A percentile compares a stretch with the other conserved stretches of the same genome.
Conservation (phyloP, 495 filamentous ascomycete genomes). For the Trichoderma virens region DNA sequence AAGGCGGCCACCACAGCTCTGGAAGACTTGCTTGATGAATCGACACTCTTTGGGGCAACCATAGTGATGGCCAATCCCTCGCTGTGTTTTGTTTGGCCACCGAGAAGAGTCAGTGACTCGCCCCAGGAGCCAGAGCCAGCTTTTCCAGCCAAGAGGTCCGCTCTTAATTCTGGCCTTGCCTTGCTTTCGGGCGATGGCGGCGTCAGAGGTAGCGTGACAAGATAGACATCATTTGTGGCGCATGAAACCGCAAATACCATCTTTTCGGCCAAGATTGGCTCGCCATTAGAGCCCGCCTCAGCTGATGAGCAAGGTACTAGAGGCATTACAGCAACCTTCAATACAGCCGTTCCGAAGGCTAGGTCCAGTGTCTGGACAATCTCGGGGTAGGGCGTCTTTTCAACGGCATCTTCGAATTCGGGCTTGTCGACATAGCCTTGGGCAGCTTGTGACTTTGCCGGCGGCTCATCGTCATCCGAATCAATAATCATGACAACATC, state of each 20-base stretch:
- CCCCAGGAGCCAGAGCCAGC: constrained; percentile 52
- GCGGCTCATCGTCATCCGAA: constrained; percentile 61
- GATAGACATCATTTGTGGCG: constrained; percentile 56
- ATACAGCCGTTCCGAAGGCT: constrained; percentile 52
- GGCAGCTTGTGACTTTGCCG: constrained; percentile 16
- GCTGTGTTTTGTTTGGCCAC: constrained; percentile 53
- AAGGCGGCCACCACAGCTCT: constrained; percentile 43
- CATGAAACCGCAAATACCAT: constrained; percentile 68
- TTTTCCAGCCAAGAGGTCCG: constrained; percentile 32
- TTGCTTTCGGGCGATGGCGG: constrained; percentile 62
- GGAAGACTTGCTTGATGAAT: constrained; percentile 11
- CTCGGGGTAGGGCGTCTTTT: constrained; percentile 39
- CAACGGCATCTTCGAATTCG: constrained; percentile 36
- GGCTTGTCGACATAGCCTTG: constrained; percentile 35
- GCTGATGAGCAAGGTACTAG: constrained; percentile 36
- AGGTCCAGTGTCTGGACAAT: constrained; percentile 62
- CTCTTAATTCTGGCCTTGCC: constrained; percentile 36
- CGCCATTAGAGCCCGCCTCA: constrained; percentile 47
- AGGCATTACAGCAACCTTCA: constrained; percentile 52
- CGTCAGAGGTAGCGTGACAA: constrained; percentile 64
- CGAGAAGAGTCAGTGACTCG: constrained; percentile 50
- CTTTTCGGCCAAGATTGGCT: constrained; percentile 51
- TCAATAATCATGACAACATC: constrained; percentile 71
- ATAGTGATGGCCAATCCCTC: constrained; percentile 61
- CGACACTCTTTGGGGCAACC: constrained; percentile 31